Percentiles rank a stretch among this genome's conserved stretches.
Evolutionary conservation across 2,329 filamentous ascomycete genomes (phyloP).

Genomic region (Cercospora sojina): DNA sequence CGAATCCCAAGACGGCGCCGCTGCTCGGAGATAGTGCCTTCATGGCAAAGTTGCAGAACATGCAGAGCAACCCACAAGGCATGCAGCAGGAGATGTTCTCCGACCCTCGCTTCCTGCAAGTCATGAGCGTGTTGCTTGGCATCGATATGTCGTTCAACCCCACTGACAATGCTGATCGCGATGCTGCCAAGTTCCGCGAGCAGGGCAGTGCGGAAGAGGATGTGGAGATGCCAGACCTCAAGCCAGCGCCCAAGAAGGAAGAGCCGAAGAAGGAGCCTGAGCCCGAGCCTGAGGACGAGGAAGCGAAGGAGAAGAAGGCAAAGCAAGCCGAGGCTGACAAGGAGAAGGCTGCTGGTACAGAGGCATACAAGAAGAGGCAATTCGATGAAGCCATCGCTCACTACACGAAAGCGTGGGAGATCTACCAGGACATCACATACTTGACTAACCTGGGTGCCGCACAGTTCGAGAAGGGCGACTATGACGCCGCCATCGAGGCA

Average conservation of each 20-base stretch:
- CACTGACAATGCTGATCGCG: slow-evolving; percentile 47
- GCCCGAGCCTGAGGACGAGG: slow-evolving; percentile 73
- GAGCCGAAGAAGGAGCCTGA: slow-evolving; percentile 62
- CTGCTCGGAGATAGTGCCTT: slow-evolving; percentile 81
- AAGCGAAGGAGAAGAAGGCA: slow-evolving; percentile 78
- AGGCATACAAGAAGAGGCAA: slow-evolving; percentile 96
- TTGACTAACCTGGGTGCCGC: slow-evolving; percentile 94
- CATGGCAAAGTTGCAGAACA: slow-evolving; percentile 81
- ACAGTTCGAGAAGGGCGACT: slow-evolving; percentile 95
- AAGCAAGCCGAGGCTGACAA: slow-evolving; percentile 90
- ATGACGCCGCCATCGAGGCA: slow-evolving; percentile 77
- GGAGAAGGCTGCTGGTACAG: slow-evolving; percentile 90
- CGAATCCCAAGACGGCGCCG: slow-evolving; percentile 86
- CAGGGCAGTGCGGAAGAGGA: slow-evolving; percentile 69
- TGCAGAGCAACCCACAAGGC: slow-evolving; percentile 77
- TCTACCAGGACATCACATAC: slow-evolving; percentile 95
- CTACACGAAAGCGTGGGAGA: slow-evolving; percentile 92
- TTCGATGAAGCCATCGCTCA: slow-evolving; percentile 94
- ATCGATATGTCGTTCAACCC: slow-evolving; percentile 79
- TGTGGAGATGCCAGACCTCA: slow-evolving; percentile 74
- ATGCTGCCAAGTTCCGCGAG: slow-evolving; percentile 58
- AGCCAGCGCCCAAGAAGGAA: slow-evolving; percentile 53
- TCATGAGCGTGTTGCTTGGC: slow-evolving; percentile 89
- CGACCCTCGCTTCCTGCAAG: slow-evolving; percentile 89
- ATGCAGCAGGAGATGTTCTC: slow-evolving; percentile 72